phyloP scores from a whole-genome alignment of 768 basidiomycete genomes.

The Tulasnella sp. region DNA sequence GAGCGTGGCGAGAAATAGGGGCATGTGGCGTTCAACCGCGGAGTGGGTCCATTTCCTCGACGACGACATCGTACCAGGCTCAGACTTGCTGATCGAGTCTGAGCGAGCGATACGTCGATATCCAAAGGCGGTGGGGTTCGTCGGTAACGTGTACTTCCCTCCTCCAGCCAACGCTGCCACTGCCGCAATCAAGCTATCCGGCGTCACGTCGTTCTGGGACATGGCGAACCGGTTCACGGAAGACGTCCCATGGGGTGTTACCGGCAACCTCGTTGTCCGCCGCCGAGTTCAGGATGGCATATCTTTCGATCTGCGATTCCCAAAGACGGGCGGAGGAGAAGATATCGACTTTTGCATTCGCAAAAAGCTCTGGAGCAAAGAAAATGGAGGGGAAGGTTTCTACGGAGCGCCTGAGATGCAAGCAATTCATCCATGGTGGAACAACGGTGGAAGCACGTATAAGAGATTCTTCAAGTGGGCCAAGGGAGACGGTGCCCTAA shows the following conservation, averaged over 20 bases:
- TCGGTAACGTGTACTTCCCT: slow-evolving; percentile 52
- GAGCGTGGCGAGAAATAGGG: slow-evolving; percentile 53
- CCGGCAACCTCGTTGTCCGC: slow-evolving; percentile 54
- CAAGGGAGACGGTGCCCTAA: slow-evolving; percentile 52
- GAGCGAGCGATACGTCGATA: slow-evolving; percentile 48
- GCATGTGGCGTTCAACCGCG: slow-evolving; percentile 51
- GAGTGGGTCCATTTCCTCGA: slow-evolving; percentile 61
- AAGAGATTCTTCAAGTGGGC: slow-evolving; percentile 58
- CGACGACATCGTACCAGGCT: slow-evolving; percentile 49
- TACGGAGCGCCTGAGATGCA: slow-evolving; percentile 46
- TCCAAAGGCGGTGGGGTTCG: slow-evolving; percentile 51
- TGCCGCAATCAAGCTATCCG: slow-evolving; percentile 52
- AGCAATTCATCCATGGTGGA: slow-evolving; percentile 61
- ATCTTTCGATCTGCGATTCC: slow-evolving; percentile 47
- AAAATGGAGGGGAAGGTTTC: slow-evolving; percentile 43
- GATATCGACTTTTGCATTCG: slow-evolving; percentile 57
- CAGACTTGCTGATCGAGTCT: slow-evolving; percentile 44
- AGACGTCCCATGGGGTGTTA: slow-evolving; percentile 61
- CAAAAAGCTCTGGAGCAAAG: slow-evolving; percentile 43
- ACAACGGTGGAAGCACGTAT: slow-evolving; percentile 44
- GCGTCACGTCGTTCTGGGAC: slow-evolving; percentile 60
- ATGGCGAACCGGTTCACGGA: slow-evolving; percentile 48
- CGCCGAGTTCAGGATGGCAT: slow-evolving; percentile 46
- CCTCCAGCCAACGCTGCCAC: slow-evolving; percentile 48
- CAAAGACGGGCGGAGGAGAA: slow-evolving; percentile 62